Evolutionary conservation across 306 rosid genomes (phyloP), one percentile per base, ranked within the genome.

Genomic region (Vicia sativa): DNA sequence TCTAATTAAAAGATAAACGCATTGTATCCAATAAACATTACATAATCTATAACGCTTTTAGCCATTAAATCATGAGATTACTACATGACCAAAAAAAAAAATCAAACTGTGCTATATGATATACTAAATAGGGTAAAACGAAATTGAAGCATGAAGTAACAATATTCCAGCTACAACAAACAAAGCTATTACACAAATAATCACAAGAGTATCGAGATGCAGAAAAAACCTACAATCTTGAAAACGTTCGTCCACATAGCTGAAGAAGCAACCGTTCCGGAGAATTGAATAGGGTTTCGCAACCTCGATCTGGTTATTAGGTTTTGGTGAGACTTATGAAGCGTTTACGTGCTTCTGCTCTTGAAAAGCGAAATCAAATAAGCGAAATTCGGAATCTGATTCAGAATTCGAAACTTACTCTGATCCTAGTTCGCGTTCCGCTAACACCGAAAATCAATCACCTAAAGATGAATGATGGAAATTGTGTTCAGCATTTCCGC

Each of bases 211-310:
- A 18, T 3, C 0, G 3, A 73, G 53, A 48, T 23, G 52, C 0
- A 10, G 26, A 48, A 48, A 70, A 65, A 60, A 65, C 86, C 25
- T 78, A 82, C 83, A 68, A 82, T 61, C 78, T 78, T 82, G 76
- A 82, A 82, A 48, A 78, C 80, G 74, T 82, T 82, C 3, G 83
- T 82, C 86, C 83, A 82, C 86, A 82, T 82, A 31, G 52, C n/a
- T 25, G 59, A 34, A 13, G 74, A 57, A 66, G 12, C 56, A 45
- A 7, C 6, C 39, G 48, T 34, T 62, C 4, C 10, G 44, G 2
- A 50, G 66, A 76, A 62, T 37, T 19, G 39, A 68, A 62, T 62
- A 62, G 70, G 84, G 84, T 80, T 76, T 80, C 53, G 72, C 35
- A 34, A 35, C 37, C 26, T 77, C 65, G 74, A 70, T 59, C 67